Evolutionary conservation across 176 grass and related monocot species (phyloP).

Genomic region (Juncus inflexus): DNA sequence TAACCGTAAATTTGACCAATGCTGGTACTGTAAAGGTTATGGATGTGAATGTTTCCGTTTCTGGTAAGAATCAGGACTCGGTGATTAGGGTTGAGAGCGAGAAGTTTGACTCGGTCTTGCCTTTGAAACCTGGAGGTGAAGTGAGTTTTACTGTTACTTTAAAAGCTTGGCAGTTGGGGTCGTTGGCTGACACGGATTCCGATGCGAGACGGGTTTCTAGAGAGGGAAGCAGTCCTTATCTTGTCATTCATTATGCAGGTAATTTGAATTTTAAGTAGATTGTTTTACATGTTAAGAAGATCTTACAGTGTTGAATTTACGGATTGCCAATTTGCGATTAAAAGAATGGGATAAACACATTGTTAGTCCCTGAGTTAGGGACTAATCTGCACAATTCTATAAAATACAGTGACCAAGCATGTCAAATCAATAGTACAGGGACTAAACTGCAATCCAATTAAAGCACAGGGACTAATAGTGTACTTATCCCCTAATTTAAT

Average conservation of each 20-base stretch:
- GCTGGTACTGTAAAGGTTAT: conserved; percentile 82
- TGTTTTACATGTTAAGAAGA: not conserved
- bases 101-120: conserved; percentile 66
- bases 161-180: conserved; percentile 89
- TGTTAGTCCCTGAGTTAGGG: too few species aligned
- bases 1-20: conserved; percentile 85
- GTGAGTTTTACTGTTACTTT: conserved; percentile 83
- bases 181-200: conserved; percentile 60
- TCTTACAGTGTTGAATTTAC: too few species aligned
- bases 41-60: conserved; percentile 91
- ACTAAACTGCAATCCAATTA: too few species aligned
- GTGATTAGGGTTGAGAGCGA: conserved; percentile 78
- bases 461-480: too few species aligned
- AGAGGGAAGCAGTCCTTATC: conserved; percentile 77
- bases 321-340: too few species aligned
- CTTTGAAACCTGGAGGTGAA: conserved; percentile 92
- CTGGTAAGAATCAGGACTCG: conserved; percentile 95
- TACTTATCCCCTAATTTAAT: too few species aligned
- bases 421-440: too few species aligned
- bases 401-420: too few species aligned
- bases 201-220: conserved; percentile 76
- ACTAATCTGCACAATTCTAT: too few species aligned
- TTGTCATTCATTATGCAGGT: conserved; percentile 97
- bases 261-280: conserved; percentile 20
- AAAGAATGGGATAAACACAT: too few species aligned